A percentile compares a stretch with the other conserved stretches of the same genome.
phyloP scores from a whole-genome alignment of 2,329 filamentous ascomycete genomes.

The Dendryphion nanum region DNA sequence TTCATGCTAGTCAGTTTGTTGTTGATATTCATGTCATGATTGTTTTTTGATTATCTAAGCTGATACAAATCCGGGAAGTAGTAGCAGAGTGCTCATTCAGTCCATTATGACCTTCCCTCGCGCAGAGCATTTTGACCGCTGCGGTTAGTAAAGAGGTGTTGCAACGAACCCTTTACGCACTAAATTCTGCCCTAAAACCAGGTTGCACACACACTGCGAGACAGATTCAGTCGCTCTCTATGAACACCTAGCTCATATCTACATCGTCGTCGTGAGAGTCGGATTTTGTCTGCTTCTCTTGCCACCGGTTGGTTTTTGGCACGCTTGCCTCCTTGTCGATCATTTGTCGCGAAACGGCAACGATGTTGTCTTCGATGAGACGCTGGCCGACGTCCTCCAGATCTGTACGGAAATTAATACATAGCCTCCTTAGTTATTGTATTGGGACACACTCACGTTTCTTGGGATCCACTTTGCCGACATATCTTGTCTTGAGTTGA shows the following conservation, averaged over 20 bases:
- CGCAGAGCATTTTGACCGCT: too few relatives aligned
- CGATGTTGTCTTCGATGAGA: conserved; percentile 98
- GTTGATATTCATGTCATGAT: too few relatives aligned
- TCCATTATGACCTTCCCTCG: too few relatives aligned
- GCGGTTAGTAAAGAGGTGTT: too few relatives aligned
- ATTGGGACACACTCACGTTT: conserved; percentile 61
- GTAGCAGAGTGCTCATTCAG: too few relatives aligned
- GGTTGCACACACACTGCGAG: too few relatives aligned
- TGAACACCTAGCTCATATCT: conserved; percentile 37
- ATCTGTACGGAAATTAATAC: conserved; percentile 46
- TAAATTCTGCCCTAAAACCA: too few relatives aligned
- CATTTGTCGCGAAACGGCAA: conserved; percentile 97
- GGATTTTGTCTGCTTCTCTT: conserved; percentile 27
- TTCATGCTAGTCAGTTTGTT: too few relatives aligned
- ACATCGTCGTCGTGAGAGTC: conserved; percentile 29
- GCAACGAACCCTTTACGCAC: too few relatives aligned
- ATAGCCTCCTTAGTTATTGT: background rate
- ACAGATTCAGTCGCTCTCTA: too few relatives aligned
- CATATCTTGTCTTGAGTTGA: conserved; percentile 97
- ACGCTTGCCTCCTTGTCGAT: conserved; percentile 98
- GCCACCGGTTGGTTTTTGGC: conserved; percentile 55
- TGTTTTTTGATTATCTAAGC: too few relatives aligned
- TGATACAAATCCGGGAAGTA: too few relatives aligned
- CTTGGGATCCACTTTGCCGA: conserved; percentile 98
- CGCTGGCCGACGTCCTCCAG: conserved; percentile 94